Evolutionary conservation across 2,329 filamentous ascomycete genomes (phyloP).

Genomic region (Ophiostoma sp.): DNA sequence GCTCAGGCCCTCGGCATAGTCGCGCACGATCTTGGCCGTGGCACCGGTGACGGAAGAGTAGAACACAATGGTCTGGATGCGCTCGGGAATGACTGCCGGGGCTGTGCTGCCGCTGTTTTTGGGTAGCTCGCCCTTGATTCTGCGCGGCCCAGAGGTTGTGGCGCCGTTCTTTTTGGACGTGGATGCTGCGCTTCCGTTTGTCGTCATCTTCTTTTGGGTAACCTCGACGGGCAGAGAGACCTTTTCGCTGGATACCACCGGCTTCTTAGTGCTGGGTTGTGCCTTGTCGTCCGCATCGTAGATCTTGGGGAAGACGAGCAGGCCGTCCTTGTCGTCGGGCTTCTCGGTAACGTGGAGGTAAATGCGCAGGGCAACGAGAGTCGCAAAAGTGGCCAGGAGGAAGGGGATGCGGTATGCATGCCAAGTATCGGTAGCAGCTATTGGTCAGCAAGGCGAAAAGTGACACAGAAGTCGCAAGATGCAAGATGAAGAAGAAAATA

Average conservation of each 20-base stretch:
- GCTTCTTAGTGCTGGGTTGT: background rate
- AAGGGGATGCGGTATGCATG: slow-evolving; percentile 43
- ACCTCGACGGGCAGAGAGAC: background rate
- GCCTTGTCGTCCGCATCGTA: slow-evolving; percentile 28
- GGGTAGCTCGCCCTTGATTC: slow-evolving; percentile 40
- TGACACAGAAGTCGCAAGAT: background rate
- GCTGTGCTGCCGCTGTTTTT: slow-evolving; percentile 29
- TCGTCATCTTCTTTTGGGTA: background rate
- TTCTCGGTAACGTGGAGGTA: slow-evolving; percentile 38
- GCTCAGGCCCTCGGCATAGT: slow-evolving; percentile 54
- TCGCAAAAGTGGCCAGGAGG: slow-evolving; percentile 37
- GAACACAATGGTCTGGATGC: slow-evolving; percentile 72
- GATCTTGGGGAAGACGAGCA: slow-evolving; percentile 37
- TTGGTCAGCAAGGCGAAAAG: slow-evolving; percentile 6
- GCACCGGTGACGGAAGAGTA: slow-evolving; percentile 83
- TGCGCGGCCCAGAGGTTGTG: slow-evolving; percentile 38
- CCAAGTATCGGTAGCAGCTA: slow-evolving; percentile 39
- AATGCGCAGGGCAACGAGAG: slow-evolving; percentile 38
- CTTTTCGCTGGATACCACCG: background rate
- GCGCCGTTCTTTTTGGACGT: slow-evolving; percentile 17
- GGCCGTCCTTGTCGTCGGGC: slow-evolving; percentile 31
- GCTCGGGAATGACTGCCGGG: slow-evolving; percentile 27
- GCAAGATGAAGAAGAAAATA: background rate
- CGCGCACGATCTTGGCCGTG: slow-evolving; percentile 67
- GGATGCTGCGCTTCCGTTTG: background rate